Base-by-base conservation (phyloP, 2,329 filamentous ascomycete genomes). In the Aspergillus nomiae region DNA sequence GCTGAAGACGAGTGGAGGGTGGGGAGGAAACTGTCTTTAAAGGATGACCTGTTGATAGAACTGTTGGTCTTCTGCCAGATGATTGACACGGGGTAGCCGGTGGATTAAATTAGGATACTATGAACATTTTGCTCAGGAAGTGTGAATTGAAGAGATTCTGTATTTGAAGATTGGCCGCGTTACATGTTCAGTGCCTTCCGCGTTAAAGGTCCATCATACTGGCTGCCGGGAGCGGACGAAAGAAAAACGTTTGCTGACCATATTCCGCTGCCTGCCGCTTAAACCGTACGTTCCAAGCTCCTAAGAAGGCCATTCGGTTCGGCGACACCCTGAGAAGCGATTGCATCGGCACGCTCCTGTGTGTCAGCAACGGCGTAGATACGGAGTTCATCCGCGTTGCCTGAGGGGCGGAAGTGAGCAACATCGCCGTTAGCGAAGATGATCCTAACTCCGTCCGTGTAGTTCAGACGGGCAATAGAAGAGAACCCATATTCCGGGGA, bases 371-470 rank as follows among this genome's bases (percentile, higher is more conserved):
- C 73, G 36, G 73, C 64, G 54, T 76, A 76, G 41, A 76, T 75
- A 12, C 74, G 73, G 2, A 76, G 68, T 46, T 76, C 73, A 63
- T 76, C 73, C 12, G 74, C 73, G 32, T 75, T 76, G 6, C 74
- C 74, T 11, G 74, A 76, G 5, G 74, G 74, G 3, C 74, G 72
- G 36, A 75, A 65, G 54, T 76, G 73, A 60, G 73, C 73, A 9
- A 76, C 74, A 64, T 75, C 73, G 28, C 73, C 73, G 48, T 72
- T 74, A 12, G 63, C 59, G 57, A 76, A 75, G 19, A 70, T 68
- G 36, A 74, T 69, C n/a, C 73, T 71, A 1, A 75, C 69, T 16
- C 74, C 73, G 32, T 76, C 73, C 5, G 73, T 75, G 51, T 75
- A 76, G 59, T 72, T 68, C n/a, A 74, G 41, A 6, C 66, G 63